Base-by-base conservation (phyloP, 352 stramenopile genomes). In the Aphanomyces euteiches region DNA sequence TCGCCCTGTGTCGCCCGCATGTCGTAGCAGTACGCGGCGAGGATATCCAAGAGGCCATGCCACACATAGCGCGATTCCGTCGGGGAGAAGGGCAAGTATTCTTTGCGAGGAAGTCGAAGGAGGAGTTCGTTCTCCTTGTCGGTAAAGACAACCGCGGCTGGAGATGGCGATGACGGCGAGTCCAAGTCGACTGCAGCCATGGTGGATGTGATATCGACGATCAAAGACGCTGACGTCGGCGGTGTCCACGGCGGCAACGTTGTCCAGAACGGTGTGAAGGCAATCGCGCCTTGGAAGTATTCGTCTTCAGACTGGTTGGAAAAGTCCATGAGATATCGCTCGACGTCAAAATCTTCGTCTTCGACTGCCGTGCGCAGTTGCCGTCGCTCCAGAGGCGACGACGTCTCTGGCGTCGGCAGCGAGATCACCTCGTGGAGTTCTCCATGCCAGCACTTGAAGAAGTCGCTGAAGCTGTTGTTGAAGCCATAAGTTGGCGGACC, bases 1-100 rank as follows among this genome's bases (percentile, higher is more conserved):
- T 99, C 97, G 41, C 96, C 96, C 66, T 97, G 85, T 2, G 92
- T 98, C 12, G 89, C 96, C 38, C 98, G 77, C 56, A 98, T 85
- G 66, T 99, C 97, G 77, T 99, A 99, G 5, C 79, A 85, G 73
- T 98, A 99, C 4, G 92, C 92, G 45, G 98, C 93, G 36, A 99
- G 79, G 57, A 99, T 88, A 73, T 99, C 96, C 1, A 93, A 76
- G 5, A 99, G 80, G 21, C 88, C 91, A 50, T 90, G 81, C 12
- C 97, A 73, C n/a, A 94, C 60, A 36, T 82, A 7, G 0, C 73
- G 77, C 56, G 92, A 81, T 28, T 95, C 82, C 1, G 66, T 77
- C 28, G 76, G 69, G 12, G 74, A 53, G 47, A 96, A 78, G 3
- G 50, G n/a, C 28, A 96, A 74, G 72, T 89, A 95, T 65, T 96